Conservation (phyloP, 139 green algal genomes). For the Haematococcus sp. region DNA sequence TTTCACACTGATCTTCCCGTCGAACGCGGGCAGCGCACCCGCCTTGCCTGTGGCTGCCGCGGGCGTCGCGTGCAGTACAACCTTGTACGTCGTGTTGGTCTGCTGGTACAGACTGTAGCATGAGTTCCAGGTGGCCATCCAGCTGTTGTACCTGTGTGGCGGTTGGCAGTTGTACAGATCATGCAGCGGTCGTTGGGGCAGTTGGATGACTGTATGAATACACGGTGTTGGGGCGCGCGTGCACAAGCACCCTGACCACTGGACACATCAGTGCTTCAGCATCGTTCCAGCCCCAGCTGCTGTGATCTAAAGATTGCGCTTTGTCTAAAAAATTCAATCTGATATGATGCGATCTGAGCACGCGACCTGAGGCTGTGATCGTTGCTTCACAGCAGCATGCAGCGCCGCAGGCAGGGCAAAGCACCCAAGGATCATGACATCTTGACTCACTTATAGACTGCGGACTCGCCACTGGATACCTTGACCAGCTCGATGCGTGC, state of each 20-base stretch:
- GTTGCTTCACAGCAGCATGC: neutral
- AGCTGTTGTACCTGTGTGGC: constrained; percentile 2
- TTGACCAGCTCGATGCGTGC: too few species aligned
- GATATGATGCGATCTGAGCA: neutral
- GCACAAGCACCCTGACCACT: neutral
- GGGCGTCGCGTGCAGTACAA: neutral
- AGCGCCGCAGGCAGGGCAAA: neutral
- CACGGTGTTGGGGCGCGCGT: neutral
- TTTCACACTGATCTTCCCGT: neutral
- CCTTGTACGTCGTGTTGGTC: neutral
- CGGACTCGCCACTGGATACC: too few species aligned
- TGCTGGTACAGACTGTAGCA: constrained; percentile 12
- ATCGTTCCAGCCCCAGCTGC: neutral
- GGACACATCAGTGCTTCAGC: neutral
- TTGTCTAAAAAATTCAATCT: neutral
- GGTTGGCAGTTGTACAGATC: neutral
- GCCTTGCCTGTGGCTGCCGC: neutral
- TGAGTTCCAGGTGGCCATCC: neutral
- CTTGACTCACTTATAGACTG: too few species aligned
- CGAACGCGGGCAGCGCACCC: neutral
- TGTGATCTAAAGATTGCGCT: neutral
- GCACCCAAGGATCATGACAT: neutral
- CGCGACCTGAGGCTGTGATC: neutral
- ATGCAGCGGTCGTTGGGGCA: neutral
- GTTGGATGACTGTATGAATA: neutral